phyloP scores from a whole-genome alignment of 148 eudicot species.

The Cornus kousa region DNA sequence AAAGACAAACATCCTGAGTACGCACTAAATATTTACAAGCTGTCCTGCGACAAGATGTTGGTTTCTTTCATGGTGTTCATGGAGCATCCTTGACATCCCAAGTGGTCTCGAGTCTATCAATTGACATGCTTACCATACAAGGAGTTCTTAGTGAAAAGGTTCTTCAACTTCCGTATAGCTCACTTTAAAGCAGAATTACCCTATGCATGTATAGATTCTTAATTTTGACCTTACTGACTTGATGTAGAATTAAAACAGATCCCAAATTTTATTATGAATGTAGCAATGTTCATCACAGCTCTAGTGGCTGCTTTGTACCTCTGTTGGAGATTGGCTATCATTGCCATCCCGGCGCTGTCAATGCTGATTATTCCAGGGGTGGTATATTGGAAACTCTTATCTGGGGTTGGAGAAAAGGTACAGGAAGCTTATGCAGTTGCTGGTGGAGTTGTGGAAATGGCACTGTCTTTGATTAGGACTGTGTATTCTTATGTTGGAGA shows the following conservation, averaged over 20 bases:
- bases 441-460: constrained; percentile 14
- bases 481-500: constrained; percentile 17
- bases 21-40: constrained; percentile 14
- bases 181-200: background rate
- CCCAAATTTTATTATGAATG: constrained; percentile 12
- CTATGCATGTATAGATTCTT: too few species aligned
- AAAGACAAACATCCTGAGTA: constrained; percentile 2
- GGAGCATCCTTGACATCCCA: constrained; percentile 13
- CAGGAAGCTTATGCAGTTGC: constrained; percentile 8
- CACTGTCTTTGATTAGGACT: constrained; percentile 14
- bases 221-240: background rate
- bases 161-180: background rate
- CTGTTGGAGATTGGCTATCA: constrained; percentile 10
- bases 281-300: constrained; percentile 8
- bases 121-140: constrained; percentile 7
- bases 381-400: constrained; percentile 3
- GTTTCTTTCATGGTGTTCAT: constrained; percentile 1
- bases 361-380: background rate
- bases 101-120: constrained; percentile 10
- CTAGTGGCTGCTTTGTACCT: constrained; percentile 12
- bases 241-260: constrained; percentile 8
- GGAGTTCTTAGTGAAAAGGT: constrained; percentile 15
- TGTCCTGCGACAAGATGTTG: constrained; percentile 12
- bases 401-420: background rate
- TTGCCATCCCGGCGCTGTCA: constrained; percentile 1